Evolutionary conservation across 331 rosid genomes (phyloP).

Genomic region (Acacia concinna): DNA sequence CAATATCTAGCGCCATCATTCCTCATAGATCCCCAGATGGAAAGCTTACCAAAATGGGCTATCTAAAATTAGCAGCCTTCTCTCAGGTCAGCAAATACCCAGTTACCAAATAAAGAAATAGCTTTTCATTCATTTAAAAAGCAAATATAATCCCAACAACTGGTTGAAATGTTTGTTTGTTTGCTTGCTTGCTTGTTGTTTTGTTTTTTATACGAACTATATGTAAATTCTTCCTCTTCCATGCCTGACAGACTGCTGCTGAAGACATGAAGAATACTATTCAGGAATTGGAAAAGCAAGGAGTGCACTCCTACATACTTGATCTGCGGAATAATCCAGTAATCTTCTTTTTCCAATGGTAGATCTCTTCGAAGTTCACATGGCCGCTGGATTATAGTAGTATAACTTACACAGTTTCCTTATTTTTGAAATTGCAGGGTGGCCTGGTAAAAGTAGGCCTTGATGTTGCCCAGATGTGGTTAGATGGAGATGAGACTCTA

Average conservation of each 20-base stretch:
- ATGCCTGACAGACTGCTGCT: conserved; percentile 72
- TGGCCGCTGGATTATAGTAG: conserved; percentile 11
- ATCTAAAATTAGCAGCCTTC: conserved; percentile 78
- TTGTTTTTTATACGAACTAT: neutral
- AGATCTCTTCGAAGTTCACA: neutral
- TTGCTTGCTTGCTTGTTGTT: neutral
- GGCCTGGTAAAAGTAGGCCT: conserved; percentile 92
- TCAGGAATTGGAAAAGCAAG: conserved; percentile 75
- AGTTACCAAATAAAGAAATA: neutral
- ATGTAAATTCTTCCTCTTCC: conserved; percentile 22
- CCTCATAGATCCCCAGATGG: conserved; percentile 77
- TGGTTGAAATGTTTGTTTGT: neutral
- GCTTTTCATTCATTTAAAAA: neutral
- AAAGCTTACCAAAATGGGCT: conserved; percentile 72
- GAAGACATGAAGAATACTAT: conserved; percentile 84
- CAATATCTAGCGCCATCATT: conserved; percentile 79
- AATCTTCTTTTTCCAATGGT: conserved; percentile 29
- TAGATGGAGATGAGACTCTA: conserved; percentile 94
- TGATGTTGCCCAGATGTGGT: conserved; percentile 95
- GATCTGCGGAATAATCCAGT: conserved; percentile 95
- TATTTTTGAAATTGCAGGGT: conserved; percentile 54
- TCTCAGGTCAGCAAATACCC: conserved; percentile 67
- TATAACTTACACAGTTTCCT: conserved; percentile 5
- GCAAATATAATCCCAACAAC: neutral
- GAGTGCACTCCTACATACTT: conserved; percentile 88